A percentile compares a stretch with the other conserved stretches of the same genome.
Evolutionary conservation across 1,284 basidiomycete species (phyloP).

Genomic region (Marasmius tenuissimus): DNA sequence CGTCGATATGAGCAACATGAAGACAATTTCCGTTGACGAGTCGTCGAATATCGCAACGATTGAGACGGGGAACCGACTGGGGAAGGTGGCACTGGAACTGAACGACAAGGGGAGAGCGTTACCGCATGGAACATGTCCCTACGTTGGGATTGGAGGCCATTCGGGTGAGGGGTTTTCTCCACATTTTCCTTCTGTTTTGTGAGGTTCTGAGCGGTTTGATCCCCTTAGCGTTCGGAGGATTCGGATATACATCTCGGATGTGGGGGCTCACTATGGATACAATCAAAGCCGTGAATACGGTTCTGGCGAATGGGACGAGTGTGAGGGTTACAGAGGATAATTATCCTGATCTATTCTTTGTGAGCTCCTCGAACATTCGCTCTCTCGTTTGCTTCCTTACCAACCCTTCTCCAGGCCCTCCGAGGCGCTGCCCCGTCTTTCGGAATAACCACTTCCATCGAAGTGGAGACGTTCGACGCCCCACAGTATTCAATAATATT

Average conservation of each 20-base stretch:
- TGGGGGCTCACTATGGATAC: slow-evolving; percentile 29
- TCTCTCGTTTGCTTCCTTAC: too few species aligned
- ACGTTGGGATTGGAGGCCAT: slow-evolving; percentile 18
- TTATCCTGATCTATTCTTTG: slow-evolving; percentile 33
- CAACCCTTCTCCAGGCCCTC: slow-evolving; percentile 20
- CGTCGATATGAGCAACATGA: slow-evolving; percentile 23
- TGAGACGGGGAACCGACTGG: slow-evolving; percentile 25
- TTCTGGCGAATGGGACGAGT: slow-evolving; percentile 28
- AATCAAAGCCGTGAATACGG: slow-evolving; percentile 22
- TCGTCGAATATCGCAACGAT: slow-evolving; percentile 11
- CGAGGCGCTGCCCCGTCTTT: slow-evolving; percentile 32
- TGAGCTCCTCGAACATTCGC: slow-evolving; percentile 2
- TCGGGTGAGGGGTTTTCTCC: not conserved
- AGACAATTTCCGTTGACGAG: slow-evolving; percentile 17
- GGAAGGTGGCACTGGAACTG: slow-evolving; percentile 25
- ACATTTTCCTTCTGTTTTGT: not conserved
- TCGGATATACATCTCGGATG: slow-evolving; percentile 23
- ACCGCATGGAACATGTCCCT: slow-evolving; percentile 29
- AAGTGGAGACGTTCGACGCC: slow-evolving; percentile 26
- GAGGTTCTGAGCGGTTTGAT: not conserved
- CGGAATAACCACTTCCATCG: slow-evolving; percentile 29
- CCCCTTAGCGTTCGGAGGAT: slow-evolving; percentile 21
- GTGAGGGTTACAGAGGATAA: slow-evolving; percentile 21
- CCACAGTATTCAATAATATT: slow-evolving; percentile 22
- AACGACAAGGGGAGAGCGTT: slow-evolving; percentile 26